These are phyloP conservation scores for Zygosaccharomyces bailii DNA, from an alignment of 805 yeast genomes.

Conservation along the genomic window DNA sequence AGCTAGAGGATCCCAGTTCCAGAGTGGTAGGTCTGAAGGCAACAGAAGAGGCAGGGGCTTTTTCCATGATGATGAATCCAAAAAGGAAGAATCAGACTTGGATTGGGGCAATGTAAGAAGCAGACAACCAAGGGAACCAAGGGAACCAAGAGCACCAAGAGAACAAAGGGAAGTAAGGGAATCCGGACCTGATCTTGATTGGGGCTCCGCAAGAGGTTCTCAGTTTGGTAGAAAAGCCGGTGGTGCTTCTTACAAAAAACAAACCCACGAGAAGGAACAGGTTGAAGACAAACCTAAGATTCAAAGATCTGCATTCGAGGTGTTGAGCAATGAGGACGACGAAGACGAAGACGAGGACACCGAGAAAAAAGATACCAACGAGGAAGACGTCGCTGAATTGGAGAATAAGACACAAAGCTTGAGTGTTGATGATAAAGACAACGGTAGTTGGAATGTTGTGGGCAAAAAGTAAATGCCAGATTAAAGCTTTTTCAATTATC, in stretches of 20 bases:
- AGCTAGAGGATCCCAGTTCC: conserved; percentile 39
- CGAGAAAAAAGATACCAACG: conserved; percentile 15
- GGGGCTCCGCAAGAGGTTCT: conserved; percentile 36
- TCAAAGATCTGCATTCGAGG: conserved; percentile 48
- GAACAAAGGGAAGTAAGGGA: conserved; percentile 36
- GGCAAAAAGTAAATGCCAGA: conserved; percentile 37
- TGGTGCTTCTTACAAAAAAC: conserved; percentile 9
- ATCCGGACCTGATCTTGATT: conserved; percentile 35
- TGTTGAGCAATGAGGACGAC: conserved; percentile 50
- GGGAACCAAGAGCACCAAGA: conserved; percentile 21
- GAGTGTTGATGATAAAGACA: conserved; percentile 35
- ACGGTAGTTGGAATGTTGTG: conserved; percentile 48
- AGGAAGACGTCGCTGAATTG: conserved; percentile 26
- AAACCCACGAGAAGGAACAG: conserved; percentile 22
- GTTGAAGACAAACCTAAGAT: conserved; percentile 35
- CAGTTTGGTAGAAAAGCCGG: conserved; percentile 38
- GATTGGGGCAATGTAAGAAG: conserved; percentile 41
- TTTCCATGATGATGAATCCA: conserved; percentile 31
- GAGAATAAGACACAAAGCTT: conserved; percentile 41
- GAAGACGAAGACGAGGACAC: conserved; percentile 43
- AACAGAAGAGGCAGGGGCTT: conserved; percentile 38
- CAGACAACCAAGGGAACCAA: conserved; percentile 33
- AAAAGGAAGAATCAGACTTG: conserved; percentile 40
- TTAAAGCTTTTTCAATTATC: background rate
- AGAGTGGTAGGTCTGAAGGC: conserved; percentile 35